Evolutionary conservation across 2,329 filamentous ascomycete species (phyloP).

Genomic region (Plectosphaerella sp.): DNA sequence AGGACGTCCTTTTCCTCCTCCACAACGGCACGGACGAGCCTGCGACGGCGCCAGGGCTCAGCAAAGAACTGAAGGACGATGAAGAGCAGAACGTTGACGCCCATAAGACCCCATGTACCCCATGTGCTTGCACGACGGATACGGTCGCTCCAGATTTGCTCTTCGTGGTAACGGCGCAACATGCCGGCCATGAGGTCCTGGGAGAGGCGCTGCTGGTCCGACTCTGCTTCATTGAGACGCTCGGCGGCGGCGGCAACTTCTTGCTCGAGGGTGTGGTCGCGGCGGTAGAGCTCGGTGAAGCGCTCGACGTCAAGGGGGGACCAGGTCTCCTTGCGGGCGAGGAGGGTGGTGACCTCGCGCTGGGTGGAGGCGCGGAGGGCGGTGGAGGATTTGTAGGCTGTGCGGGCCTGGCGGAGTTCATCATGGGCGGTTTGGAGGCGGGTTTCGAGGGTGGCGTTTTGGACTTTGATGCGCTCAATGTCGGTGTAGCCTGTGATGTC

Average conservation of each 20-base stretch:
- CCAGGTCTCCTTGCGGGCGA: constrained; percentile 94
- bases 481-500: constrained; percentile 90
- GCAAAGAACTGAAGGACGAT: constrained; percentile 82
- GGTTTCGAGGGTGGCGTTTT: constrained; percentile 66
- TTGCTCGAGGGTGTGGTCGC: constrained; percentile 89
- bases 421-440: constrained; percentile 55
- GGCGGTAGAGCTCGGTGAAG: constrained; percentile 88
- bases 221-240: constrained; percentile 69
- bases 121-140: constrained; percentile 95
- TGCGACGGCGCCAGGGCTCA: constrained; percentile 82
- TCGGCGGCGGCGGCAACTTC: constrained; percentile 70
- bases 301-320: constrained; percentile 81
- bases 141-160: constrained; percentile 98
- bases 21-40: constrained; percentile 79
- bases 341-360: constrained; percentile 88
- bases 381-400: constrained; percentile 78
- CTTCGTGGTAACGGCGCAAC: constrained; percentile 90
- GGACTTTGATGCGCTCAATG: constrained; percentile 78
- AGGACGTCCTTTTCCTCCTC: constrained; percentile 64
- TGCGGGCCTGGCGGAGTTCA: constrained; percentile 66
- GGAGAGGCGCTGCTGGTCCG: constrained; percentile 71
- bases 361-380: constrained; percentile 81
- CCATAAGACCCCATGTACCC: constrained; percentile 98
- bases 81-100: constrained; percentile 87
- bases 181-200: constrained; percentile 77